Conservation (phyloP, 1,284 basidiomycete species). For the Ceratobasidium papillatum region DNA sequence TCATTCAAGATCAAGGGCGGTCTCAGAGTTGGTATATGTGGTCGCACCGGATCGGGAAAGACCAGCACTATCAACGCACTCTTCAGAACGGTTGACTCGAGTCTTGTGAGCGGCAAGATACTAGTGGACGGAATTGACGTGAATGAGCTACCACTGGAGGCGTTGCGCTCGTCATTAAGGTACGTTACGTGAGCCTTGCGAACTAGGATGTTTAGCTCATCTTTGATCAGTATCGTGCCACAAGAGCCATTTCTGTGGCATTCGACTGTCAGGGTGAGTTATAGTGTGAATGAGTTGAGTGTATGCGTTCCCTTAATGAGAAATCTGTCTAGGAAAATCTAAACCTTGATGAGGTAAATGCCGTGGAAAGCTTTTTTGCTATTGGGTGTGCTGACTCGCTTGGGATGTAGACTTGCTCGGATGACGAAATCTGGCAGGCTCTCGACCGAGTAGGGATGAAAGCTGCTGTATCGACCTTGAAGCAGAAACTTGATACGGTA, state of each 20-base stretch:
- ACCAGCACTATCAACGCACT: slow-evolving; percentile 43
- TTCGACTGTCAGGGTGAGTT: slow-evolving; percentile 49
- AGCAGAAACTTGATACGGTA: slow-evolving; percentile 5
- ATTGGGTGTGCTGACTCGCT: too few species aligned
- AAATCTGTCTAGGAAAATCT: not conserved
- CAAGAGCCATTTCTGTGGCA: slow-evolving; percentile 49
- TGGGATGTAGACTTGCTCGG: not conserved
- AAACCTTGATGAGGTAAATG: not conserved
- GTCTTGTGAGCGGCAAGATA: slow-evolving; percentile 40
- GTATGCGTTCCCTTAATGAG: not conserved
- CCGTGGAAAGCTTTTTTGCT: not conserved
- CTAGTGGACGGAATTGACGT: slow-evolving; percentile 45
- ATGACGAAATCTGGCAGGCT: not conserved
- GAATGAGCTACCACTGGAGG: slow-evolving; percentile 26
- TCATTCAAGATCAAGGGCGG: slow-evolving; percentile 49
- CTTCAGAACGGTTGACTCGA: slow-evolving; percentile 42
- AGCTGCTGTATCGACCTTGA: not conserved
- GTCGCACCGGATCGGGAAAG: slow-evolving; percentile 46
- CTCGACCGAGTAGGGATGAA: slow-evolving; percentile 15
- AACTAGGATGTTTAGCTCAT: too few species aligned
- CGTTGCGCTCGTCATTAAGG: slow-evolving; percentile 40
- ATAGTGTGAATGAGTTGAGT: not conserved
- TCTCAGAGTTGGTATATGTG: slow-evolving; percentile 48
- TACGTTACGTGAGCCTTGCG: not conserved
- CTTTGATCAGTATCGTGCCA: slow-evolving; percentile 46